Evolutionary conservation across 208 protist genomes (phyloP).

Genomic region (Tritrichomonas foetus): DNA sequence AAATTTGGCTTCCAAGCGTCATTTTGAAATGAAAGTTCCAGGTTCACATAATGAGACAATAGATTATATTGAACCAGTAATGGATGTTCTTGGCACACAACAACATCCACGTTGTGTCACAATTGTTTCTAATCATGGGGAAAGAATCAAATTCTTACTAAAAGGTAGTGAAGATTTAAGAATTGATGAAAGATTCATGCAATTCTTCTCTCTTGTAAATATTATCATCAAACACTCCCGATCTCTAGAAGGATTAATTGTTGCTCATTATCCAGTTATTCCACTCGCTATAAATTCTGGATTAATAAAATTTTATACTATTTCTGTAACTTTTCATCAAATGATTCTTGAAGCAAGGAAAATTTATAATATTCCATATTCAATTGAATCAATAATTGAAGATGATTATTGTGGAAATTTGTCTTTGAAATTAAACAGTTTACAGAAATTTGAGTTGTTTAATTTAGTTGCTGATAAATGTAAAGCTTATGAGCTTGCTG

Average conservation of each 20-base stretch:
- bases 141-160: neutral
- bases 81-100: neutral
- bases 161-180: slow-evolving; percentile 42
- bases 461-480: neutral
- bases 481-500: neutral
- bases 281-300: neutral
- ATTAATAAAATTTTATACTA: neutral
- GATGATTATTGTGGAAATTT: neutral
- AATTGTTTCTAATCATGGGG: neutral
- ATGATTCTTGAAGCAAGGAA: neutral
- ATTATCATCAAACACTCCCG: neutral
- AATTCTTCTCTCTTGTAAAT: neutral
- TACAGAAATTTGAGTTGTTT: neutral
- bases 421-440: neutral
- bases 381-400: neutral
- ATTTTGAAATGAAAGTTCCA: neutral
- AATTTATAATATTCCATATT: neutral
- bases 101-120: neutral
- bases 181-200: slow-evolving; percentile 13
- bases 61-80: neutral
- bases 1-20: neutral
- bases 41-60: neutral
- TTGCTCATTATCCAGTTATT: neutral
- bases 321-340: neutral
- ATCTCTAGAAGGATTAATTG: neutral